A percentile compares a stretch with the other conserved stretches of the same genome.
Conservation (phyloP, 805 yeast species). For the Blastobotrys muscicola region DNA sequence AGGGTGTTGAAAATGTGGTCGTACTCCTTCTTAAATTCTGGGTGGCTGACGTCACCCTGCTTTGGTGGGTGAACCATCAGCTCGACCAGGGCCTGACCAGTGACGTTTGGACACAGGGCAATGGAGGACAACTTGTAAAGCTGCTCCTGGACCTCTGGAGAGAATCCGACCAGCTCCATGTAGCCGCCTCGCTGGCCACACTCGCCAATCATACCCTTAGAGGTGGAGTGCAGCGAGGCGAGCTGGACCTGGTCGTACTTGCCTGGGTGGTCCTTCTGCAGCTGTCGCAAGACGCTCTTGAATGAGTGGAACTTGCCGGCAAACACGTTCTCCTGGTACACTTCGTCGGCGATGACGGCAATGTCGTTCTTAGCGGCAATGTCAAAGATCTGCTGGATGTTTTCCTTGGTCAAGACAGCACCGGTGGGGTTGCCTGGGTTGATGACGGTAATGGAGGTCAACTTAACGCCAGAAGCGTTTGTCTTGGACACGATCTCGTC, state of each 20-base stretch:
- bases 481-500: slow-evolving; percentile 21
- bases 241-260: slow-evolving; percentile 65
- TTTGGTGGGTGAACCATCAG: slow-evolving; percentile 89
- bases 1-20: slow-evolving; percentile 52
- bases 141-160: slow-evolving; percentile 55
- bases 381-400: slow-evolving; percentile 60
- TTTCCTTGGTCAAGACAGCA: slow-evolving; percentile 54
- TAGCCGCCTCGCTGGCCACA: slow-evolving; percentile 99
- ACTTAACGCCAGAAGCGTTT: slow-evolving; percentile 28
- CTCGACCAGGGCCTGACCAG: slow-evolving; percentile 91
- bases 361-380: slow-evolving; percentile 80
- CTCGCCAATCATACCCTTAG: slow-evolving; percentile 96
- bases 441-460: slow-evolving; percentile 80
- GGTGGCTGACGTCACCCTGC: slow-evolving; percentile 66
- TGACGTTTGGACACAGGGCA: slow-evolving; percentile 85
- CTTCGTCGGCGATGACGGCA: slow-evolving; percentile 93
- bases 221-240: slow-evolving; percentile 93
- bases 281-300: slow-evolving; percentile 63
- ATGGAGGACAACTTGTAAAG: slow-evolving; percentile 83
- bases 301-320: slow-evolving; percentile 74
- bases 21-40: slow-evolving; percentile 55
- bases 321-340: slow-evolving; percentile 88
- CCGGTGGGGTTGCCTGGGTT: slow-evolving; percentile 99
- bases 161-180: slow-evolving; percentile 85
- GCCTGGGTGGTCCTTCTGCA: slow-evolving; percentile 46